Evolutionary conservation across 2,329 filamentous ascomycete genomes (phyloP), one percentile per base, ranked within the genome.

Genomic region (Epichloe sylvatica): DNA sequence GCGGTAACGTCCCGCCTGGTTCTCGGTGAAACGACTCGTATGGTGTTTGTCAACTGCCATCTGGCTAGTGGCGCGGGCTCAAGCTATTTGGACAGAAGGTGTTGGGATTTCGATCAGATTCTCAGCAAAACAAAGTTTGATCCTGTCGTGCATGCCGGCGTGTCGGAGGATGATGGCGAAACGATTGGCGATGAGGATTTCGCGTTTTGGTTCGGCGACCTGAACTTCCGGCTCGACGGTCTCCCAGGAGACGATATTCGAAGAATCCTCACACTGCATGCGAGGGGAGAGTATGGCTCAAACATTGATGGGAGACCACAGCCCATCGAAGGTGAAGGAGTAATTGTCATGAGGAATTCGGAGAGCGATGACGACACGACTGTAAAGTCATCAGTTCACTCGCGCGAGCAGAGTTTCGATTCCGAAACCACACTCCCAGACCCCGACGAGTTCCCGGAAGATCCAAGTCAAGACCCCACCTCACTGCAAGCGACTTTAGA

Each of bases 171-270:
- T n/a, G 78, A 83, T 21, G 70, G 74, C 0, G 80, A 85, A 47
- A 77, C 72, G 36, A 83, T 98, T 55, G 90, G 87, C 1, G 86
- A 94, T 38, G 91, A 94, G 56, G 92, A 98, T 61, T 89, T 96
- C 67, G 81, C 83, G 0, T 96, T 98, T 60, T 97, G 91, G 88
- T 86, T 95, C 60, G 92, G 92, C 6, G 92, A 98, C 64, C 73
- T 98, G 40, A 98, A 98, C 63, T 98, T 96, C 62, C 80, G 92
- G 34, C 74, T 98, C 0, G 87, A 94, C 46, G 86, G 84, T 42
- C 77, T 97, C 45, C 86, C 91, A 0, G 90, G 89, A 1, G 85
- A 92, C 37, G 92, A 98, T 62, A 92, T 98, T 44, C 78, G 91
- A 34, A 79, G 85, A 45, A 70, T 97, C 6, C 72, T 98, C 37